Conservation (phyloP, 2,329 filamentous ascomycete genomes). For the Balansia obtecta region DNA sequence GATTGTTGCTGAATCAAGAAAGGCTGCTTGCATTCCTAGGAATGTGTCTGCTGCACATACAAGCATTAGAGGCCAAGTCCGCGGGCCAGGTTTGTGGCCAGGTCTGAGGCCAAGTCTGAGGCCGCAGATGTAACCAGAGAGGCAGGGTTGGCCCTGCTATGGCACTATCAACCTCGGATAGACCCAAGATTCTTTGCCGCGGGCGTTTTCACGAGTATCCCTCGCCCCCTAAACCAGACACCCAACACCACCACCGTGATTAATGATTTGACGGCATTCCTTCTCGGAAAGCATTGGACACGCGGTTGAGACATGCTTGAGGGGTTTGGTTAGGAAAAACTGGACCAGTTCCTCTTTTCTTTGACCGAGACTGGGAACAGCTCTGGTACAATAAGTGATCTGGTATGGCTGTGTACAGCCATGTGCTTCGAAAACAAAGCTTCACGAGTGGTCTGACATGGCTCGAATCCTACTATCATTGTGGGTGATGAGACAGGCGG, state of each 20-base stretch:
- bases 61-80: slow-evolving; percentile 2
- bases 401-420: background rate
- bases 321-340: background rate
- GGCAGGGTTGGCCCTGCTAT: slow-evolving; percentile 1
- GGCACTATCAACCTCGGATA: background rate
- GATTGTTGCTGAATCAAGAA: background rate
- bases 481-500: too few relatives aligned
- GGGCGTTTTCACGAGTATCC: background rate
- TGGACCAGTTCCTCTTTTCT: background rate
- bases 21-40: background rate
- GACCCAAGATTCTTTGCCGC: background rate
- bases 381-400: background rate
- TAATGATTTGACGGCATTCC: background rate
- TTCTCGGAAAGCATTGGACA: background rate
- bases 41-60: background rate
- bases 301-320: background rate
- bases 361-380: background rate
- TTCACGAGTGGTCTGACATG: background rate
- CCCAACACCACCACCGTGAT: background rate
- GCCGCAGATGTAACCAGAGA: slow-evolving; percentile 5
- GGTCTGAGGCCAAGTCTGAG: background rate
- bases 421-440: background rate
- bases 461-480: background rate
- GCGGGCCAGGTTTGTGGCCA: too few relatives aligned
- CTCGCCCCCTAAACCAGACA: background rate